Percentiles rank a stretch among this genome's conserved stretches.
Evolutionary conservation across 2,329 filamentous ascomycete species (phyloP).

Genomic region (Penicillium sp.): DNA sequence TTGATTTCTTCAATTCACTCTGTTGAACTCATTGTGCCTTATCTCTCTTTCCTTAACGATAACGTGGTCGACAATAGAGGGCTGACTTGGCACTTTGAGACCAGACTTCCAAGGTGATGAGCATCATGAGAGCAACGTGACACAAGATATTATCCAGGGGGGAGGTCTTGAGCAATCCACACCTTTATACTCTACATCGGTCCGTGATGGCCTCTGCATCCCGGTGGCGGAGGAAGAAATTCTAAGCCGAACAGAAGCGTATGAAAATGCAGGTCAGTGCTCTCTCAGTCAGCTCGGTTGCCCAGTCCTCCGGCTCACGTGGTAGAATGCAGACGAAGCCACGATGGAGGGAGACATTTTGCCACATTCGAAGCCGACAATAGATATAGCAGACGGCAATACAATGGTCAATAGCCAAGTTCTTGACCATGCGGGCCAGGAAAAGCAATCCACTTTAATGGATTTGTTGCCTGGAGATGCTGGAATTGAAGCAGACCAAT

Average conservation of each 20-base stretch:
- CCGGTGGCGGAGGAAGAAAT: slow-evolving; percentile 1
- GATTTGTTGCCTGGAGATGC: slow-evolving; percentile 1
- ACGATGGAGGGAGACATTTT: slow-evolving; percentile 1
- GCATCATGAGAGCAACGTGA: neutral
- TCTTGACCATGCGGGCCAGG: neutral
- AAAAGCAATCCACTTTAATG: slow-evolving; percentile 1
- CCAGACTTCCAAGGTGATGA: neutral
- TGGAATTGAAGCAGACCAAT: slow-evolving; percentile 4
- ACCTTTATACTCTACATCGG: slow-evolving; percentile 1
- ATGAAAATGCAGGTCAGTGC: slow-evolving; percentile 1
- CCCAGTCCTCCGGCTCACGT: neutral
- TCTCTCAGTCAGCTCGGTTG: neutral
- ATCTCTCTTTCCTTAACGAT: slow-evolving; percentile 2
- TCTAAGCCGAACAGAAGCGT: neutral
- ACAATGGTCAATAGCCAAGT: neutral
- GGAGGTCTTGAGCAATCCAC: slow-evolving; percentile 1
- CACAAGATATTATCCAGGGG: slow-evolving; percentile 1
- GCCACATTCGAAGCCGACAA: neutral
- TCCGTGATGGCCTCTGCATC: neutral
- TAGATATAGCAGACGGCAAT: slow-evolving; percentile 1
- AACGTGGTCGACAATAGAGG: neutral
- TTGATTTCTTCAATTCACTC: slow-evolving; percentile 4
- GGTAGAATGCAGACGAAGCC: slow-evolving; percentile 1
- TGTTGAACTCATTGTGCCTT: neutral
- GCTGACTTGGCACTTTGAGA: neutral